These are phyloP conservation scores for Wickerhamomyces sp. DNA, from an alignment of 1,139 yeast species.

Conservation along the genomic window DNA sequence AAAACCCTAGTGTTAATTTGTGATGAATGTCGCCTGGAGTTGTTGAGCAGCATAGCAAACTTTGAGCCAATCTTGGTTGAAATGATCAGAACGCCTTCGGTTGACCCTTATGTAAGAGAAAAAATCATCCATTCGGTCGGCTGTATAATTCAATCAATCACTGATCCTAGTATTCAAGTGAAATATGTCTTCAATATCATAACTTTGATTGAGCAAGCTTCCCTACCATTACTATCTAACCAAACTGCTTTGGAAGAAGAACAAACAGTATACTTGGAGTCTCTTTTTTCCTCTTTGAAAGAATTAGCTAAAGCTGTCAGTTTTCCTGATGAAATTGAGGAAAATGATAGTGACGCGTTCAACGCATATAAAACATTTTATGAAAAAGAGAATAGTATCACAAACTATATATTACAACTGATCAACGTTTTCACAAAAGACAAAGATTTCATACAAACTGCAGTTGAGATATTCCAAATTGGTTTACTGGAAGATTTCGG, in stretches of 20 bases:
- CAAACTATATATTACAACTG: conserved; percentile 36
- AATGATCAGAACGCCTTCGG: conserved; percentile 42
- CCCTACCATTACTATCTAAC: conserved; percentile 18
- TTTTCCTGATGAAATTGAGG: conserved; percentile 46
- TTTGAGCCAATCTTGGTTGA: conserved; percentile 49
- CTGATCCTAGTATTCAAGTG: conserved; percentile 40
- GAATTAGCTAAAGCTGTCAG: conserved; percentile 68
- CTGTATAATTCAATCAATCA: conserved; percentile 52
- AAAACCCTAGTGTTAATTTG: conserved; percentile 59
- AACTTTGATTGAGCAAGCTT: conserved; percentile 22
- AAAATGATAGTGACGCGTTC: conserved; percentile 7
- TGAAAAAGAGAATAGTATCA: conserved; percentile 31
- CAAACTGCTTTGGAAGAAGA: conserved; percentile 8
- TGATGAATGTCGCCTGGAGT: conserved; percentile 49
- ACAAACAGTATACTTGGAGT: conserved; percentile 36
- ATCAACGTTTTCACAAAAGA: conserved; percentile 37
- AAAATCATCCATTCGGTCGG: conserved; percentile 58
- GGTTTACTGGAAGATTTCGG: conserved; percentile 54
- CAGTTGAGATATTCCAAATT: conserved; percentile 51
- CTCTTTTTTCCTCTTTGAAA: conserved; percentile 56
- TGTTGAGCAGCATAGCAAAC: conserved; percentile 44
- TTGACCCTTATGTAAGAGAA: conserved; percentile 53
- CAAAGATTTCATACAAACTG: conserved; percentile 47
- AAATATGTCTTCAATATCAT: conserved; percentile 26
- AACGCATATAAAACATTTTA: conserved; percentile 25